Evolutionary conservation across 768 basidiomycete genomes (phyloP), one percentile per base, ranked within the genome.

Genomic region (Coprinopsis strossmayeri): DNA sequence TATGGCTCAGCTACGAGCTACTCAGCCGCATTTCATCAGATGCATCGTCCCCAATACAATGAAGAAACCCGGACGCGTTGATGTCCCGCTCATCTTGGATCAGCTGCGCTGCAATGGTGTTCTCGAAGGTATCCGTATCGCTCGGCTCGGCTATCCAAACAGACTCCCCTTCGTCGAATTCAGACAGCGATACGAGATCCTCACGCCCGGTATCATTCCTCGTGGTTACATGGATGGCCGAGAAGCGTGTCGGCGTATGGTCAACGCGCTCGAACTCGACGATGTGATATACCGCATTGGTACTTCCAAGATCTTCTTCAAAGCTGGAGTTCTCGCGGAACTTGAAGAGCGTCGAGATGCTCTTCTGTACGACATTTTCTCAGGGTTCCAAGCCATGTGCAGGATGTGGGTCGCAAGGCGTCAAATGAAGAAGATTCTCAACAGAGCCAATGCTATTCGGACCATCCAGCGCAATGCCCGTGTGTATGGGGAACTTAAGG

Each of bases 101-200:
- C 96, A 99, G 59, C 70, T 99, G 18, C 81, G 95, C 3, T 99
- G 96, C 64, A 99, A 99, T 64, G 96, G 96, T 82, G 96, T 99
- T 1, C 75, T 99, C 24, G 96, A 99, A 67, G 96, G 96, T 28
- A 98, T 99, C 59, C 87, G 96, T 27, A 98, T 99, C 58, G 95
- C 96, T 4, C 83, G 96, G 27, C 78, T 96, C 2, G 96, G 96
- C 10, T 99, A 97, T 64, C 96, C 96, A 0, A 99, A 99, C 64
- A 77, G 96, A 34, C 77, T 98, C 2, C 92, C 95, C 1, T 99
- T 99, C 61, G 84, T 92, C 52, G 96, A 99, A 65, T 98, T 98
- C 72, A 84, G 94, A 23, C 90, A 95, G 55, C 87, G 95, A 9
- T 99, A 98, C 62, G 95, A 97, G 62, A 83, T 96, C 20, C 78